phyloP scores from a whole-genome alignment of 352 stramenopile genomes.

The Pythium phragmiticola region DNA sequence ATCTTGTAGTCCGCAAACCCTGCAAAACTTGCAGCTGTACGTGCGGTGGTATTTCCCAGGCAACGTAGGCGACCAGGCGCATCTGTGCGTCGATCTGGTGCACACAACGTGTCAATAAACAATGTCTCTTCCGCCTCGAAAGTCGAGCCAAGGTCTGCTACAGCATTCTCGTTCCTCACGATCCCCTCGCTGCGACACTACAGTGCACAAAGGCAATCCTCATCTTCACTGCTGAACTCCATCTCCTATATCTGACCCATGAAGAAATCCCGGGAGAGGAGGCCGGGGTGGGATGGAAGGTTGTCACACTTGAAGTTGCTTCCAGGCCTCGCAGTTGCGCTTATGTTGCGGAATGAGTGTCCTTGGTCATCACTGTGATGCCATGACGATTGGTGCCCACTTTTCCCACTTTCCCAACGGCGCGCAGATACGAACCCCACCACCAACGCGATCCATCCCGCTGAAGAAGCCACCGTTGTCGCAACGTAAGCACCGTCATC shows the following conservation, averaged over 20 bases:
- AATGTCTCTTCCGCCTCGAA: neutral
- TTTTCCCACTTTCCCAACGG: no score
- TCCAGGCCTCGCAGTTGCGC: no score
- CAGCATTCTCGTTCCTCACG: neutral
- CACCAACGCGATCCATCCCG: no score
- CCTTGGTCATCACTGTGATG: neutral
- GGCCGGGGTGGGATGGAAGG: neutral
- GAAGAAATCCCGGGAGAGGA: no score
- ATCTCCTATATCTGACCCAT: no score
- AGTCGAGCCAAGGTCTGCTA: neutral
- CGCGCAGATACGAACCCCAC: no score
- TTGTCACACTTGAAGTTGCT: neutral
- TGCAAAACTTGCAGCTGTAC: constrained; percentile 5
- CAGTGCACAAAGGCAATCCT: no score
- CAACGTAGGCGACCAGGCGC: no score
- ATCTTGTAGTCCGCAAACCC: neutral
- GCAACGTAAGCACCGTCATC: neutral
- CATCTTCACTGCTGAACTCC: no score
- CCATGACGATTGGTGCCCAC: no score
- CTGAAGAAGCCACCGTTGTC: no score
- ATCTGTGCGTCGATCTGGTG: neutral
- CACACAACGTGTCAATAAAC: neutral
- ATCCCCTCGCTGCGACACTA: no score
- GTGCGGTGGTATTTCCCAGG: neutral
- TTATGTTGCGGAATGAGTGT: neutral